Evolutionary conservation across 2,329 filamentous ascomycete genomes (phyloP), one percentile per base, ranked within the genome.

Genomic region (Fusarium floridanum): DNA sequence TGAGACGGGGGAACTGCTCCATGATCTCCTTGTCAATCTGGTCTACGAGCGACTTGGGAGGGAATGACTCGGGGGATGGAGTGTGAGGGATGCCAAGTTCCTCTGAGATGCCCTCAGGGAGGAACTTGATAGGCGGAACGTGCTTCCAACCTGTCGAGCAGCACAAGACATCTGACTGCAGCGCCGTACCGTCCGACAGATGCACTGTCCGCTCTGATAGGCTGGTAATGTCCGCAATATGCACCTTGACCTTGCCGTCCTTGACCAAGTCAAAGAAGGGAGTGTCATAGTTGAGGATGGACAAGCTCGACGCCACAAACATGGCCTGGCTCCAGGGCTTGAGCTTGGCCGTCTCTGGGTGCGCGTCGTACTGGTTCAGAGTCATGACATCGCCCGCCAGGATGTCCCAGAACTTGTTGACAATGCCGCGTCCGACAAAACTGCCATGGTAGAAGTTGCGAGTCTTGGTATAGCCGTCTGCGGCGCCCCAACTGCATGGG

Each of bases 401-500:
- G 2, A 87, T 80, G 8, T 76, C 76, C 88, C 88, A 90, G 80
- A 90, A 90, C 3, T 75, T 77, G 20, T 84, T 80, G 5, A 88
- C 85, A 5, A 91, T 70, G 41, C 83, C 83, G 6, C 87, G 83
- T 5, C 89, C 89, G 2, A 89, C 66, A 63, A 80, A 80, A 0
- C 86, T 91, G 5, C 84, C 82, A 66, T 91, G 88, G 32, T 91
- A 80, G 67, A 89, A 87, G 10, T 79, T 80, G 14, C 88, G 84
- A 0, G 87, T 80, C 41, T 80, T 83, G 5, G 85, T 83, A 64
- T 85, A 89, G 1, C 88, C 89, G 73, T 89, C 89, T 11, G 85
- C 87, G 4, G 84, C 82, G 3, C 89, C 91, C 89, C 90, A 94
- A 6, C 89, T 86, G 76, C 91, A 93, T 0, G 92, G 91, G 55